Evolutionary conservation across 306 rosid species (phyloP), one percentile per base, ranked within the genome.

Genomic region (Astragalus membranaceus): DNA sequence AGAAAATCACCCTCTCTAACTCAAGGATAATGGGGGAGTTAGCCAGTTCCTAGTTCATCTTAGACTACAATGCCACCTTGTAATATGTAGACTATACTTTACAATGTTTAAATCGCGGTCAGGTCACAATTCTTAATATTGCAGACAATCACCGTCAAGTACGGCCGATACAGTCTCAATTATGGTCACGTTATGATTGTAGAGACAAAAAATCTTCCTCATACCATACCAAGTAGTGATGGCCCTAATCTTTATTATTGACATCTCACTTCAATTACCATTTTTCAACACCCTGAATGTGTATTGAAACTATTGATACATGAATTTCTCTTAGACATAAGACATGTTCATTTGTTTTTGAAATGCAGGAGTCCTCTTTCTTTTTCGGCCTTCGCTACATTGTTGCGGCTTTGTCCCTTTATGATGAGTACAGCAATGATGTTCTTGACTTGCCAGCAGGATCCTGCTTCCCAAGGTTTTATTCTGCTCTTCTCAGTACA

Each of bases 381-480:
- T 70, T 85, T 78, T 77, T 69, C 4, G 99, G 97, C 50, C 89
- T 94, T 43, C 61, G 82, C 61, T 91, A 75, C 77, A 82, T 89
- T 47, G 69, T 89, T 63, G 89, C 99, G 9, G 82, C 87, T 46
- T 66, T 94, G 70, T 78, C 97, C 51, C 81, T 87, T 37, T 94
- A 91, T 67, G 99, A 94, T 66, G 99, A 94, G 78, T 88, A 94
- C 73, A 87, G 95, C 75, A 94, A 88, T 67, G 99, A 94, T 73
- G 39, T 86, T 75, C 92, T 94, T 53, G 97, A 84, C 70, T 87
- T 94, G 97, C 86, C 62, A 3, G 95, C 88, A 76, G 92, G 97
- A 77, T 88, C 99, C 37, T 81, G 87, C 82, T 85, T 91, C 85
- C 97, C 97, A 17, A 94, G 97, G 99, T 93, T 73, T 62, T 41